A percentile compares a stretch with the other conserved stretches of the same genome.
Conservation (phyloP, 164 flowering plant species). For the Vitis rotundifolia region DNA sequence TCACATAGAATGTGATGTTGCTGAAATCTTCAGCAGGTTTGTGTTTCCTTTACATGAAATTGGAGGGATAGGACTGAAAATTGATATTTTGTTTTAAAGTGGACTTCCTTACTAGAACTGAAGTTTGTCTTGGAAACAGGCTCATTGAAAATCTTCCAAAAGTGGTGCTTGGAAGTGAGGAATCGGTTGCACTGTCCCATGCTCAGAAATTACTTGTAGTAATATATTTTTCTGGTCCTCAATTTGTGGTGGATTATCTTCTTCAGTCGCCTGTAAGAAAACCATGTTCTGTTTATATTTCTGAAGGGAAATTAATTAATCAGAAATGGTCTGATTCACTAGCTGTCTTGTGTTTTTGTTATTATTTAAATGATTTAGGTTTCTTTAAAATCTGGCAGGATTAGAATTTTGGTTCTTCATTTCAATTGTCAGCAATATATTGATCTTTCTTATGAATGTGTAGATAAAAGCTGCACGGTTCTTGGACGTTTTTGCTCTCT, state of each 20-base stretch:
- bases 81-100: not conserved
- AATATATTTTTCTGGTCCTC: slow-evolving; percentile 86
- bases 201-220: slow-evolving; percentile 74
- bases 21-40: slow-evolving; percentile 74
- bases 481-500: slow-evolving; percentile 63
- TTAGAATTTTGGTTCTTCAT: too few species aligned
- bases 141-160: slow-evolving; percentile 83
- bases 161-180: slow-evolving; percentile 77
- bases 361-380: not conserved
- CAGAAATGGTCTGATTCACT: not conserved
- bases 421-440: too few species aligned
- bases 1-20: slow-evolving; percentile 51
- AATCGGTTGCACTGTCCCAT: slow-evolving; percentile 60
- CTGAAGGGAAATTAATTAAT: too few species aligned
- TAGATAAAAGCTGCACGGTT: slow-evolving; percentile 72
- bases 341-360: not conserved
- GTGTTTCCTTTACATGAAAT: slow-evolving; percentile 1
- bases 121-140: slow-evolving; percentile 37
- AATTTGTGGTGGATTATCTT: slow-evolving; percentile 67
- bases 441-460: slow-evolving; percentile 6
- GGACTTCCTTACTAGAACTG: slow-evolving; percentile 2
- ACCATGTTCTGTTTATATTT: not conserved
- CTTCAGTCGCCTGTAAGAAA: slow-evolving; percentile 74
- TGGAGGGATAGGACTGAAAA: not conserved
- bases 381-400: not conserved